Conservation (phyloP, 176 grass and related monocot species). For the Themeda triandra region DNA sequence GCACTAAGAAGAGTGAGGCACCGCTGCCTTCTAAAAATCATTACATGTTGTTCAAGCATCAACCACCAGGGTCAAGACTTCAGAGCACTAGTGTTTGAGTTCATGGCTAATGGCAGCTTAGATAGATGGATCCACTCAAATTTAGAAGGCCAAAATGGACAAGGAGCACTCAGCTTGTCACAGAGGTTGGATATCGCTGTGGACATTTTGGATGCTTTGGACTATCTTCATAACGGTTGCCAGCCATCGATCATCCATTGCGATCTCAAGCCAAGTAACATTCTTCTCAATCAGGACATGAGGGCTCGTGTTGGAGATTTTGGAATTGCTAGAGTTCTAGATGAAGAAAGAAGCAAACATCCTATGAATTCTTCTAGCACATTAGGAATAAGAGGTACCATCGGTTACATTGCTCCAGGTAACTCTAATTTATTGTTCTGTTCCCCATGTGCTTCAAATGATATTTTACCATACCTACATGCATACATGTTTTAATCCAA, state of each 20-base stretch:
- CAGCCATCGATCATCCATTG: neutral
- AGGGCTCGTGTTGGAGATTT: neutral
- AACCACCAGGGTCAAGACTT: conserved; percentile 37
- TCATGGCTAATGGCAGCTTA: conserved; percentile 32
- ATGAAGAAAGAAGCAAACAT: neutral
- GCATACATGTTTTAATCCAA: neutral
- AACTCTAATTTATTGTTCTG: neutral
- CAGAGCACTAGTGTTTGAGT: conserved; percentile 31
- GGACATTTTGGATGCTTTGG: neutral
- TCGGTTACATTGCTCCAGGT: neutral
- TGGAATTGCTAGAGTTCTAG: neutral
- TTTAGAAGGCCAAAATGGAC: neutral
- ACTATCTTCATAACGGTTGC: neutral
- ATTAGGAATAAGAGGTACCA: neutral
- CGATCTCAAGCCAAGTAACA: neutral
- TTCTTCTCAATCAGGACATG: neutral
- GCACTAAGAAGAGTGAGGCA: conserved; percentile 35
- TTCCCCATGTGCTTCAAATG: neutral
- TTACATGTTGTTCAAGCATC: conserved; percentile 39
- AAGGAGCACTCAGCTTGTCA: no score
- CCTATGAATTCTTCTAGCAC: neutral
- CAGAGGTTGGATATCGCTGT: no score
- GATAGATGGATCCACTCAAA: conserved; percentile 33
- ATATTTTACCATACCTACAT: neutral
- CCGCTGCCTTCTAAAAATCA: conserved; percentile 32